Evolutionary conservation across 2,329 filamentous ascomycete genomes (phyloP).

Genomic region (Canariomyces notabilis): DNA sequence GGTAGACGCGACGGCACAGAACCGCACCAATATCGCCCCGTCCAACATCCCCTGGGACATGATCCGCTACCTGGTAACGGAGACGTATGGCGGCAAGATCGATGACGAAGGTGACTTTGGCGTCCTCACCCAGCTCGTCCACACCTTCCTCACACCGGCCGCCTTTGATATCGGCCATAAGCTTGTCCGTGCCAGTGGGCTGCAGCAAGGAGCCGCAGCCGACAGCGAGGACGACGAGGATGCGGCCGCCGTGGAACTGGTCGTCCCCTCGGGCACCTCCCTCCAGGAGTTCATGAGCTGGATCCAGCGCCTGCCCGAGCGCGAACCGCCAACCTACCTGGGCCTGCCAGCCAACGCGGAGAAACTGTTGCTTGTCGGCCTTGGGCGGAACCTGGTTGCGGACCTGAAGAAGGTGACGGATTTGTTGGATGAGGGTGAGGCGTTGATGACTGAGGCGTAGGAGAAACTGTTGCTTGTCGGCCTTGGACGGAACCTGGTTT

Average conservation of each 20-base stretch:
- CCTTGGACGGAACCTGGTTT: too few species aligned
- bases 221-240: conserved; percentile 37
- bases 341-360: conserved; percentile 93
- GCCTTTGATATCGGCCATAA: conserved; percentile 93
- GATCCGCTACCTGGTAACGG: conserved; percentile 81
- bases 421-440: conserved; percentile 89
- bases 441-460: conserved; percentile 66
- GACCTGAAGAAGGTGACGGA: conserved; percentile 82
- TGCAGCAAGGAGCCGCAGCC: not conserved
- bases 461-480: too few species aligned
- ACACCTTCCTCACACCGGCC: conserved; percentile 72
- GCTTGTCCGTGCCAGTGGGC: conserved; percentile 71
- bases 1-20: conserved; percentile 77
- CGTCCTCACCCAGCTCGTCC: conserved; percentile 67
- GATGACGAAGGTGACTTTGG: conserved; percentile 83
- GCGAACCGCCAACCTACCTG: conserved; percentile 92
- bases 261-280: conserved; percentile 73
- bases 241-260: conserved; percentile 45
- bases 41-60: conserved; percentile 96
- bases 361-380: conserved; percentile 84
- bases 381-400: conserved; percentile 77
- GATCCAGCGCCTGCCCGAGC: conserved; percentile 88
- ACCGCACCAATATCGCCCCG: conserved; percentile 87
- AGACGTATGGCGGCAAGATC: conserved; percentile 97
- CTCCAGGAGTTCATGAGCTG: conserved; percentile 84